Evolutionary conservation across 2,329 filamentous ascomycete species (phyloP).

Genomic region (Helminthosporium solani): DNA sequence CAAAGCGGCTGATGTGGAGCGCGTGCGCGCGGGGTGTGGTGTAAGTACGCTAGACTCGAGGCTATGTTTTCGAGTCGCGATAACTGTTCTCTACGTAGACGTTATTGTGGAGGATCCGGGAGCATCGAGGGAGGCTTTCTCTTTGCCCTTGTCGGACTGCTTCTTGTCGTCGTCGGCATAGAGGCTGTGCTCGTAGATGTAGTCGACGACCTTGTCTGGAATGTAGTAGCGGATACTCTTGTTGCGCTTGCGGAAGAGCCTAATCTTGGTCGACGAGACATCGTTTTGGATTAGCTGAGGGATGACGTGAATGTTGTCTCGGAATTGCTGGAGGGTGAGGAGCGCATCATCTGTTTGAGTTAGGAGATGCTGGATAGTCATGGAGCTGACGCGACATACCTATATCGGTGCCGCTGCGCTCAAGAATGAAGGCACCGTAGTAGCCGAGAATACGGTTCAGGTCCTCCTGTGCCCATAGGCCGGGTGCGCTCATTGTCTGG

Average conservation of each 20-base stretch:
- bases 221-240: slow-evolving; percentile 47
- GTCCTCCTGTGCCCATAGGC: slow-evolving; percentile 80
- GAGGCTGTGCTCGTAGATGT: slow-evolving; percentile 44
- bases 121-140: slow-evolving; percentile 22
- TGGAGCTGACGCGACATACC: slow-evolving; percentile 19
- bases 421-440: slow-evolving; percentile 83
- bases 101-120: slow-evolving; percentile 23
- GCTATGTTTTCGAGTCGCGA: too few relatives aligned
- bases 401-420: slow-evolving; percentile 84
- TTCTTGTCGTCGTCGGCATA: slow-evolving; percentile 43
- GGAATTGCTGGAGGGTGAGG: slow-evolving; percentile 76
- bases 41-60: too few relatives aligned
- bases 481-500: slow-evolving; percentile 54
- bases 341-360: slow-evolving; percentile 68
- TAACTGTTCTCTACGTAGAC: slow-evolving; percentile 3
- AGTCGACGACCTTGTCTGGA: slow-evolving; percentile 42
- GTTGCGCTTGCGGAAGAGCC: slow-evolving; percentile 61
- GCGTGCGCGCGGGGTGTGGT: too few relatives aligned
- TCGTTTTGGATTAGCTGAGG: slow-evolving; percentile 86
- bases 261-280: slow-evolving; percentile 78
- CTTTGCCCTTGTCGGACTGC: slow-evolving; percentile 37
- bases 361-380: background rate
- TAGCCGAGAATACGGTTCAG: slow-evolving; percentile 82
- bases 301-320: slow-evolving; percentile 84
- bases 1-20: too few relatives aligned